These are phyloP conservation scores for Taxillus chinensis DNA, from an alignment of 164 flowering plant species.

Conservation along the genomic window DNA sequence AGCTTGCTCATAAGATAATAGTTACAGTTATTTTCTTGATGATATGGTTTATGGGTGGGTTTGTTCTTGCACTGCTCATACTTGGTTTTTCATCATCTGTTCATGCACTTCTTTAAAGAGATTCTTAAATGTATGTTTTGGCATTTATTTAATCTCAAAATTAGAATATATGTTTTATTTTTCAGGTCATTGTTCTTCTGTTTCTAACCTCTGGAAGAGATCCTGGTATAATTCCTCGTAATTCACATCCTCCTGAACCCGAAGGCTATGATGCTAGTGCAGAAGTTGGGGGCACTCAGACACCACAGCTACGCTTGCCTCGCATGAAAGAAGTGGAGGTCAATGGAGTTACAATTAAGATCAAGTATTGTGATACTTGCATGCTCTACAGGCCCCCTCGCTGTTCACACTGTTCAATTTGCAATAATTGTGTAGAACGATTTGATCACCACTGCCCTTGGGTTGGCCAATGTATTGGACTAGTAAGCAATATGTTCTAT, in stretches of 20 bases:
- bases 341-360: slow-evolving; percentile 27
- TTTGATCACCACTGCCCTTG: slow-evolving; percentile 50
- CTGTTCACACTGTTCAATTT: slow-evolving; percentile 40
- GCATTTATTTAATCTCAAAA: neutral
- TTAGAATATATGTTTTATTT: slow-evolving; percentile 5
- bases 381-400: slow-evolving; percentile 43
- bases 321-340: slow-evolving; percentile 27
- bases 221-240: slow-evolving; percentile 39
- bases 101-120: too few relatives aligned
- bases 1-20: too few relatives aligned
- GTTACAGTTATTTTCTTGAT: too few relatives aligned
- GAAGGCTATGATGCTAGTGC: slow-evolving; percentile 18
- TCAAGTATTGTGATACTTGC: slow-evolving; percentile 43
- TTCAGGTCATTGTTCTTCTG: slow-evolving; percentile 25
- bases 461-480: slow-evolving; percentile 47
- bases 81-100: too few relatives aligned
- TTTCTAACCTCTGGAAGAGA: slow-evolving; percentile 38
- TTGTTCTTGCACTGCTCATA: too few relatives aligned
- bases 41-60: too few relatives aligned
- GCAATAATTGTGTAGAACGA: slow-evolving; percentile 37
- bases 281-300: slow-evolving; percentile 17
- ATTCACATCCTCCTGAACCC: slow-evolving; percentile 35
- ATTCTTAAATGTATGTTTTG: neutral
- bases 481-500: slow-evolving; percentile 14
- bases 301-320: slow-evolving; percentile 22